Conservation (phyloP, 225 moss, liverwort and hornwort genomes). For the Antitrichia curtipendula region DNA sequence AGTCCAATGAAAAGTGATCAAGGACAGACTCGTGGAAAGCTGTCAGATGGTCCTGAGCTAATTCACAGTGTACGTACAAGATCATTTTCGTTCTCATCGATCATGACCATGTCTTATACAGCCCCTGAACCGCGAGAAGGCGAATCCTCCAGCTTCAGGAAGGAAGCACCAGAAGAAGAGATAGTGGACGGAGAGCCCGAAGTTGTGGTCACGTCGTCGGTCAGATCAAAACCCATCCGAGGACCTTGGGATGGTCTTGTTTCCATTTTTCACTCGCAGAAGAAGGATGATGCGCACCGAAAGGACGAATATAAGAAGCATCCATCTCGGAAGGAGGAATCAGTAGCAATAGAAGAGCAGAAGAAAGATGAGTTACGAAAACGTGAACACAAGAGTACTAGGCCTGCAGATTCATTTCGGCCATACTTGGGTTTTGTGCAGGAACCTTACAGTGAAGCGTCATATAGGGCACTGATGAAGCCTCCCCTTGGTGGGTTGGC, state of each 20-base stretch:
- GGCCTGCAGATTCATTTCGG: constrained; percentile 33
- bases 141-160: constrained; percentile 72
- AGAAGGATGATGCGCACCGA: constrained; percentile 37
- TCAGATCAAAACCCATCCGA: constrained; percentile 32
- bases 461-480: constrained; percentile 79
- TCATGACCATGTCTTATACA: constrained; percentile 28
- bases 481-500: constrained; percentile 75
- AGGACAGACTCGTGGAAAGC: constrained; percentile 18
- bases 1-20: constrained; percentile 14
- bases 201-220: constrained; percentile 20
- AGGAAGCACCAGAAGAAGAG: constrained; percentile 27
- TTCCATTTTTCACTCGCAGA: constrained; percentile 58
- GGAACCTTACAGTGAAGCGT: constrained; percentile 61
- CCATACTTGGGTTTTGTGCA: constrained; percentile 59
- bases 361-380: constrained; percentile 12
- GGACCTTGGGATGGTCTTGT: constrained; percentile 65
- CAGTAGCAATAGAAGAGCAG: constrained; percentile 19
- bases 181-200: constrained; percentile 12
- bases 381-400: constrained; percentile 29
- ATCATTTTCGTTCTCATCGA: constrained; percentile 73
- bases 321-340: constrained; percentile 32
- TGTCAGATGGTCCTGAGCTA: constrained; percentile 45
- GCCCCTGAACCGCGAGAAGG: constrained; percentile 45
- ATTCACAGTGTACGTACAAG: constrained; percentile 45
- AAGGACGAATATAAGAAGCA: constrained; percentile 14